Conservation (phyloP, 352 stramenopile genomes). For the Globisporangium uncinulatum region DNA sequence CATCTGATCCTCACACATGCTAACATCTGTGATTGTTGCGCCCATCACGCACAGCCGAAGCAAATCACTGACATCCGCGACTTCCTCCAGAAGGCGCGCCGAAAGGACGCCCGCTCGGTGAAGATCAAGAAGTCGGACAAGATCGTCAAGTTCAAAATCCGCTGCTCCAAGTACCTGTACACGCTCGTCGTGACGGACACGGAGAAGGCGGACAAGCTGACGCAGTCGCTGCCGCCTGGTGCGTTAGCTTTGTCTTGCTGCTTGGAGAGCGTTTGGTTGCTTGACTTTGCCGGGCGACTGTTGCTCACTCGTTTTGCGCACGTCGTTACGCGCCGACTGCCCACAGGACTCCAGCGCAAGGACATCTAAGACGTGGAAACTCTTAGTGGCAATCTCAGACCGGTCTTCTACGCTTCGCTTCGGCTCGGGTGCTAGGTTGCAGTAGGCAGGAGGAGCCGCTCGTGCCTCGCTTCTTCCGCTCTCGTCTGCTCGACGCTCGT, state of each 20-base stretch:
- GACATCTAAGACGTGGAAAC: conserved; percentile 79
- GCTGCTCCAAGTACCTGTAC: conserved; percentile 99
- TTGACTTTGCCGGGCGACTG: neutral
- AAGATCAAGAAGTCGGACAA: conserved; percentile 98
- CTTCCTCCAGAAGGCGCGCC: conserved; percentile 98
- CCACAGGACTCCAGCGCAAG: conserved; percentile 86
- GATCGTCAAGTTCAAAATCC: conserved; percentile 99
- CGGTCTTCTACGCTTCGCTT: conserved; percentile 68
- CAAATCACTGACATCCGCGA: conserved; percentile 99
- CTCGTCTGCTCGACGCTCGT: neutral
- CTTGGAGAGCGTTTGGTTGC: neutral
- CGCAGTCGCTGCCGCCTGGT: conserved; percentile 97
- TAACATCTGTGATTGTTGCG: conserved; percentile 2
- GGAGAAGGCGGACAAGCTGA: conserved; percentile 99
- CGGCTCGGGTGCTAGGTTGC: conserved; percentile 1
- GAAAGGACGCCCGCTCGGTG: conserved; percentile 97
- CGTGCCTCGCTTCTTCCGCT: neutral
- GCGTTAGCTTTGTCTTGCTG: conserved; percentile 7
- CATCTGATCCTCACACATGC: neutral
- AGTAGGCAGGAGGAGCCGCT: conserved; percentile 1
- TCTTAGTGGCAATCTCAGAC: conserved; percentile 64
- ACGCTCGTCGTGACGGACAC: conserved; percentile 97
- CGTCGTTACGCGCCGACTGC: too few relatives aligned
- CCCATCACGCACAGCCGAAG: conserved; percentile 83
- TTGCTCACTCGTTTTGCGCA: too few relatives aligned